Evolutionary conservation across 202 grass and related monocot genomes (phyloP).

Genomic region (Zizania palustris): DNA sequence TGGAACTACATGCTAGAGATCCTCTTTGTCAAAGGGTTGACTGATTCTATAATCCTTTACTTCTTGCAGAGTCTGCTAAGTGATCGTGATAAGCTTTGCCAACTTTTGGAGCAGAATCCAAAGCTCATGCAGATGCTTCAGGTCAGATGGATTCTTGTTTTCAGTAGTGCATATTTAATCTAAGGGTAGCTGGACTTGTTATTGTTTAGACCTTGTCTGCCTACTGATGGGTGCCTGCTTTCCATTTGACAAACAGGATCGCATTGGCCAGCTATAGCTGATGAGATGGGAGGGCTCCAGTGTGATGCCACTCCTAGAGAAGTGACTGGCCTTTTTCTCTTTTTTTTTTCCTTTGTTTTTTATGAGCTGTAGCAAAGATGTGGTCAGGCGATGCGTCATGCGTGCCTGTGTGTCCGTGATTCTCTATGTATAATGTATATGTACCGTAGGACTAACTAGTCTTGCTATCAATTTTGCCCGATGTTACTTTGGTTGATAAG

Average conservation of each 20-base stretch:
- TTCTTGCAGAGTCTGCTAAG: slow-evolving; percentile 70
- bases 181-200: not conserved
- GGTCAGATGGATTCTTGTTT: slow-evolving; percentile 48
- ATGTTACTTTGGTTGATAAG: no score
- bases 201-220: not conserved
- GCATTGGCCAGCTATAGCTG: slow-evolving; percentile 48
- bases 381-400: no score
- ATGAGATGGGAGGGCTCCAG: slow-evolving; percentile 7
- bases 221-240: not conserved
- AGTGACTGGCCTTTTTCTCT: no score
- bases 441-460: no score
- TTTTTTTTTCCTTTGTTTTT: no score
- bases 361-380: no score
- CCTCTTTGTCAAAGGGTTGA: slow-evolving; percentile 19
- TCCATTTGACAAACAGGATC: slow-evolving; percentile 46
- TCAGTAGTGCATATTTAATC: not conserved
- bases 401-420: no score
- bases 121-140: slow-evolving; percentile 99
- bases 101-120: slow-evolving; percentile 86
- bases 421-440: no score
- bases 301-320: not conserved
- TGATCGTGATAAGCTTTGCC: slow-evolving; percentile 88
- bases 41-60: not conserved
- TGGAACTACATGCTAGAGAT: slow-evolving; percentile 2
- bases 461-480: no score